Conservation (phyloP, 257 asterid genomes). For the Henckelia pumila region DNA sequence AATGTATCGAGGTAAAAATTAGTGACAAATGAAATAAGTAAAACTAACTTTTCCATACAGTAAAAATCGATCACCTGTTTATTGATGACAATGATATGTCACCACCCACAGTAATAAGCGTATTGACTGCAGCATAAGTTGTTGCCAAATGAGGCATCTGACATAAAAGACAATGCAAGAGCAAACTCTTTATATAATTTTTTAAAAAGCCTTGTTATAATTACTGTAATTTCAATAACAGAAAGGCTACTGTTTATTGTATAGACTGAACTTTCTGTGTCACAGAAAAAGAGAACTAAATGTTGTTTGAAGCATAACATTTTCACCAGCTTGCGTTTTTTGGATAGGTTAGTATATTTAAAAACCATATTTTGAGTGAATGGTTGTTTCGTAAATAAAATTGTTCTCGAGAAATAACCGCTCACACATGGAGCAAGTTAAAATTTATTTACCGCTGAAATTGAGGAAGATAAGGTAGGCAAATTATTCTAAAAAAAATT, state of each 20-base stretch:
- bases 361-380: neutral
- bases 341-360: no score
- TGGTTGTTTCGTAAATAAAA: constrained; percentile 1
- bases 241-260: neutral
- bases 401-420: constrained; percentile 1
- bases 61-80: constrained; percentile 48
- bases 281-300: neutral
- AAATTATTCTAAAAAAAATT: no score
- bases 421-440: neutral
- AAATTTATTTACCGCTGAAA: neutral
- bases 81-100: constrained; percentile 68
- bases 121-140: constrained; percentile 85
- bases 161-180: constrained; percentile 25
- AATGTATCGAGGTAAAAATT: constrained; percentile 13
- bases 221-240: neutral
- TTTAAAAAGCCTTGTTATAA: neutral
- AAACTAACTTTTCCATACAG: constrained; percentile 11
- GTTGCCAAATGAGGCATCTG: constrained; percentile 99
- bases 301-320: neutral
- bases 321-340: neutral
- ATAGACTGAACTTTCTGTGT: neutral
- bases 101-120: constrained; percentile 82
- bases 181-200: constrained; percentile 1
- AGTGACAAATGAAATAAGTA: constrained; percentile 1
- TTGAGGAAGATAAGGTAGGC: neutral